Conservation (phyloP, 2,329 filamentous ascomycete genomes). For the Escovopsis sp. region DNA sequence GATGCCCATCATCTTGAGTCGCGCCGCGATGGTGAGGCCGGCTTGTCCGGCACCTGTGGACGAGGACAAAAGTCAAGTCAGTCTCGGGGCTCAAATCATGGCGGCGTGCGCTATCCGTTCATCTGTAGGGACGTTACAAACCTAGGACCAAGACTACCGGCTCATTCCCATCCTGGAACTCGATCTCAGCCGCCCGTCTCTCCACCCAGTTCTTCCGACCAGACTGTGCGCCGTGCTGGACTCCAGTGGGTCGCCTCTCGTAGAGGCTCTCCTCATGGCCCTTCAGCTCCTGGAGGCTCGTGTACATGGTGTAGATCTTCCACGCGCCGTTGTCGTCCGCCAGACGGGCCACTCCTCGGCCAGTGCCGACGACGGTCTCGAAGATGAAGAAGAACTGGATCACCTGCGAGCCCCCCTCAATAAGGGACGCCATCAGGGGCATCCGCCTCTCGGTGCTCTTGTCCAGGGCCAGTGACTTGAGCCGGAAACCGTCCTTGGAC, state of each 20-base stretch:
- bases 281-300: conserved; percentile 38
- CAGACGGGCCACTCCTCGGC: conserved; percentile 41
- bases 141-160: conserved; percentile 49
- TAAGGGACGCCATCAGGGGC: conserved; percentile 30
- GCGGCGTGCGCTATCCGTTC: no score
- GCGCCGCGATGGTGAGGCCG: conserved; percentile 41
- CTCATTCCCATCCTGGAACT: conserved; percentile 31
- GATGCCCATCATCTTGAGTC: conserved; percentile 44
- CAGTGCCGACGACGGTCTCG: conserved; percentile 37
- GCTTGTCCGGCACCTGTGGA: conserved; percentile 42
- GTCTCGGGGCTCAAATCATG: no score
- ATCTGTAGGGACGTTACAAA: conserved; percentile 16
- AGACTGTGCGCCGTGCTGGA: conserved; percentile 35
- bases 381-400: conserved; percentile 43
- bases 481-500: conserved; percentile 22
- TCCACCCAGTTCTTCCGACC: conserved; percentile 48
- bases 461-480: conserved; percentile 32
- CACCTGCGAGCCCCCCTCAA: conserved; percentile 35
- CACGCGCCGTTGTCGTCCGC: conserved; percentile 29
- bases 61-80: not conserved
- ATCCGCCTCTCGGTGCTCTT: conserved; percentile 26
- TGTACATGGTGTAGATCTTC: conserved; percentile 52
- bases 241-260: conserved; percentile 36
- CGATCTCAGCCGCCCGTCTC: conserved; percentile 29
- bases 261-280: conserved; percentile 36